Evolutionary conservation across 2,329 filamentous ascomycete genomes (phyloP), one percentile per base, ranked within the genome.

Genomic region (Colletotrichum orbiculare): DNA sequence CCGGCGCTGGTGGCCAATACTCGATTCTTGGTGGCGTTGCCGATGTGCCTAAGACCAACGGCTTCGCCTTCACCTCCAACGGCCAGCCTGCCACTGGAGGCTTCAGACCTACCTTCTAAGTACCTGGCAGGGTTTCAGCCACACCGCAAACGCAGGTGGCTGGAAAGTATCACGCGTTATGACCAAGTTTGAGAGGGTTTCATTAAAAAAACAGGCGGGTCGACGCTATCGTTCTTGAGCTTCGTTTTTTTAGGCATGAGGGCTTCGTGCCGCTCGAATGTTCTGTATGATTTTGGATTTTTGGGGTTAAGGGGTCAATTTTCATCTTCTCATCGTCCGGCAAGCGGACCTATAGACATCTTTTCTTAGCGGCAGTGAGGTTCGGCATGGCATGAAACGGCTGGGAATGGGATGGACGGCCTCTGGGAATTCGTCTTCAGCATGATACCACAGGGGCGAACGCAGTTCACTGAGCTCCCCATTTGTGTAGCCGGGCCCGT

Each of bases 1-100:
- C 91, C n/a, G 92, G 92, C 47, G 91, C 91, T n/a, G 94, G 95
- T 69, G 94, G 94, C 6, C 94, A 97, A 74, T 97, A 88, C 76
- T 91, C 89, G 1, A 78, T 92, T 33, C 71, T 92, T n/a, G 82
- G 84, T 9, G 84, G 84, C 57, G 73, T 74, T 33, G 73, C 67
- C 39, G 63, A 66, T 41, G 68, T 50, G 1, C 71, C 71, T 53
- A 68, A 69, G 61, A 68, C 70, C 45, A 79, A 79, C 47, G 77
- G 77, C 12, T 69, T 70, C 34, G 39, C 58, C 12, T 70, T 70
- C 33, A 58, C 61, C 5, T 41, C 45, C 4, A 58, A 58, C 49
- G 49, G 55, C 13, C 63, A 66, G 47, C 63, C 63, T n/a, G 63
- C 63, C 8, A 53, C 63, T 6, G 63, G 63, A 52, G 58, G 63